A percentile compares a stretch with the other conserved stretches of the same genome.
Evolutionary conservation across 352 stramenopile genomes (phyloP).

Genomic region (Pythium sp.): DNA sequence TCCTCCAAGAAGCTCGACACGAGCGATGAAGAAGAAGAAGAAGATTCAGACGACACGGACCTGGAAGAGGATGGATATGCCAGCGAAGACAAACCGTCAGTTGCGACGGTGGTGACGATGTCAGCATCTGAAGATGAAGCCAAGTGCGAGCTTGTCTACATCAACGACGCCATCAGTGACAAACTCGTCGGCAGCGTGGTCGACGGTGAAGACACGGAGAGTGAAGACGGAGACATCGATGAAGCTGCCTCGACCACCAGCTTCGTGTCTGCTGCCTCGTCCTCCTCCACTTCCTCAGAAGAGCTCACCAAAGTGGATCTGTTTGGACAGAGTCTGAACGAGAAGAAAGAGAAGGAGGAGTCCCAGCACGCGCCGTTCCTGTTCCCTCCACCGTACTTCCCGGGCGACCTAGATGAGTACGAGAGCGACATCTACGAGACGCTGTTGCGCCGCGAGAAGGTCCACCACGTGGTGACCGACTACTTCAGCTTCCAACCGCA

Average conservation of each 20-base stretch:
- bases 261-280: neutral
- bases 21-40: slow-evolving; percentile 2
- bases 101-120: neutral
- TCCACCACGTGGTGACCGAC: slow-evolving; percentile 47
- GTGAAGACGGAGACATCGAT: slow-evolving; percentile 12
- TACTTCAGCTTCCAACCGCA: slow-evolving; percentile 51
- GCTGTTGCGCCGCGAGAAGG: slow-evolving; percentile 37
- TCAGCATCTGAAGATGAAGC: neutral
- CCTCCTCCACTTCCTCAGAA: neutral
- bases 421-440: slow-evolving; percentile 51
- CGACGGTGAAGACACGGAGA: slow-evolving; percentile 18
- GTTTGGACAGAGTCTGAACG: slow-evolving; percentile 10
- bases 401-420: slow-evolving; percentile 49
- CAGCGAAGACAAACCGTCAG: neutral
- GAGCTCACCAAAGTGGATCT: slow-evolving; percentile 11
- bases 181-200: neutral
- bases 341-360: neutral
- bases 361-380: slow-evolving; percentile 17
- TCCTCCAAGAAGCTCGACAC: neutral
- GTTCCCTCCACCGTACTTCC: slow-evolving; percentile 29
- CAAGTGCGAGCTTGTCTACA: neutral
- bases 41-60: slow-evolving; percentile 3
- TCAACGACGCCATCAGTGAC: neutral
- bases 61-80: slow-evolving; percentile 3
- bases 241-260: neutral